These are phyloP conservation scores for Eucalyptus fibrosa DNA, from an alignment of 345 rosid genomes.

Conservation along the genomic window DNA sequence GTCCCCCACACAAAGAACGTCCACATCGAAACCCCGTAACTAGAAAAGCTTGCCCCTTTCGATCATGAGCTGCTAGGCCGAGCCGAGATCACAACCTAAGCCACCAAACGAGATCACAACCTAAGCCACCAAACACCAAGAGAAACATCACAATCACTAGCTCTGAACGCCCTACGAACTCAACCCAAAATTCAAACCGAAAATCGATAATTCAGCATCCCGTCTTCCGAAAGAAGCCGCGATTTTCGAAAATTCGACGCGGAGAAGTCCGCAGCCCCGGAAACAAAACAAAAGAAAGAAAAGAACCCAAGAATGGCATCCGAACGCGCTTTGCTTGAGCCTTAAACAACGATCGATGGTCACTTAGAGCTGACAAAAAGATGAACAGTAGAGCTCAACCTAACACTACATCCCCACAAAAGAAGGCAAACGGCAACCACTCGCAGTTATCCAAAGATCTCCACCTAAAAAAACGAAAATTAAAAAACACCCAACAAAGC, in stretches of 20 bases:
- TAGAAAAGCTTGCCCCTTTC: neutral
- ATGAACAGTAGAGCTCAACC: conserved; percentile 14
- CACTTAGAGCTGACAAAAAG: neutral
- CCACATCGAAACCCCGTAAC: conserved; percentile 4
- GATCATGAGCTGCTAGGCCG: neutral
- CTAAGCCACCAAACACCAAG: neutral
- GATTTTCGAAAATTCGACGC: neutral
- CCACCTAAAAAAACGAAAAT: neutral
- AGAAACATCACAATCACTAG: neutral
- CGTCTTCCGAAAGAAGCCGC: neutral
- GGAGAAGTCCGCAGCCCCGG: neutral
- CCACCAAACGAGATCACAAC: neutral
- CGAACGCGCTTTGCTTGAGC: neutral
- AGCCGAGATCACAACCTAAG: neutral
- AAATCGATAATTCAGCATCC: neutral
- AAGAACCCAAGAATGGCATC: neutral
- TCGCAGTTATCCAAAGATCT: neutral
- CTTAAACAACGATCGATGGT: conserved; percentile 2
- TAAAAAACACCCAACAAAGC: neutral
- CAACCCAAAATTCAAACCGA: neutral
- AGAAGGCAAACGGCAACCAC: neutral
- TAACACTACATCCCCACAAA: neutral
- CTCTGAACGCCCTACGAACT: neutral
- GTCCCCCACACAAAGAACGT: neutral
- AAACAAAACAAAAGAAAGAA: neutral